Evolutionary conservation across 106 monocot species (phyloP).

Genomic region (Alisma plantagoaquatica): DNA sequence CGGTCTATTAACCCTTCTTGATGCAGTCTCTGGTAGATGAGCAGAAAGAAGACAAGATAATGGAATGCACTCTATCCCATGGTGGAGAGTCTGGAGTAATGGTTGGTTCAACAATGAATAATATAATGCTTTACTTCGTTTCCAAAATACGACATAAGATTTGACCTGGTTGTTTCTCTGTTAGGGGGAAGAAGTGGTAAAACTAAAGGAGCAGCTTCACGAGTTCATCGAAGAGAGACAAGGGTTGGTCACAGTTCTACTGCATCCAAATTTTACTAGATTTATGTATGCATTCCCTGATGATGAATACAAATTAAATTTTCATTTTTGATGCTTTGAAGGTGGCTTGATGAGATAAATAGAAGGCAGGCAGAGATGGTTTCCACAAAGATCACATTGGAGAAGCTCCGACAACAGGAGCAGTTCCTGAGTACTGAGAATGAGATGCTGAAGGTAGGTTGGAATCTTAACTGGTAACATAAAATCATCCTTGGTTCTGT

Average conservation of each 20-base stretch:
- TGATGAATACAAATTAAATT: neutral
- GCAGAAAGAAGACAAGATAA: constrained; percentile 20
- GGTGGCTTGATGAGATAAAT: constrained; percentile 76
- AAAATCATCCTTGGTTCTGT: too few species aligned
- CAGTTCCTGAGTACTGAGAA: constrained; percentile 60
- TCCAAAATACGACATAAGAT: too few species aligned
- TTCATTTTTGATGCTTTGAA: constrained; percentile 19
- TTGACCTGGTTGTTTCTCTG: constrained; percentile 4
- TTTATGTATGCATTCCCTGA: neutral
- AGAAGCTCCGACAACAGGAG: constrained; percentile 44
- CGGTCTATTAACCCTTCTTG: too few species aligned
- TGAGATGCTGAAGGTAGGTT: constrained; percentile 66
- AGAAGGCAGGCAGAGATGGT: constrained; percentile 47
- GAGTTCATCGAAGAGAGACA: constrained; percentile 81
- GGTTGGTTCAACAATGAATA: too few species aligned
- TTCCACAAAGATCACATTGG: constrained; percentile 35
- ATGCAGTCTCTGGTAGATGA: constrained; percentile 47
- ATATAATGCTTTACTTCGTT: too few species aligned
- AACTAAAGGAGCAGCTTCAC: constrained; percentile 47
- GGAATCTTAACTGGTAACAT: too few species aligned
- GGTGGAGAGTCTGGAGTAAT: constrained; percentile 23
- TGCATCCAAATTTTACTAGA: neutral
- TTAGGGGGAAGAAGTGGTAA: constrained; percentile 41
- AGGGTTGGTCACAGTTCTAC: constrained; percentile 26
- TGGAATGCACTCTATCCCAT: constrained; percentile 12